Evolutionary conservation across 2,329 filamentous ascomycete species (phyloP).

Genomic region (Claviceps africana): DNA sequence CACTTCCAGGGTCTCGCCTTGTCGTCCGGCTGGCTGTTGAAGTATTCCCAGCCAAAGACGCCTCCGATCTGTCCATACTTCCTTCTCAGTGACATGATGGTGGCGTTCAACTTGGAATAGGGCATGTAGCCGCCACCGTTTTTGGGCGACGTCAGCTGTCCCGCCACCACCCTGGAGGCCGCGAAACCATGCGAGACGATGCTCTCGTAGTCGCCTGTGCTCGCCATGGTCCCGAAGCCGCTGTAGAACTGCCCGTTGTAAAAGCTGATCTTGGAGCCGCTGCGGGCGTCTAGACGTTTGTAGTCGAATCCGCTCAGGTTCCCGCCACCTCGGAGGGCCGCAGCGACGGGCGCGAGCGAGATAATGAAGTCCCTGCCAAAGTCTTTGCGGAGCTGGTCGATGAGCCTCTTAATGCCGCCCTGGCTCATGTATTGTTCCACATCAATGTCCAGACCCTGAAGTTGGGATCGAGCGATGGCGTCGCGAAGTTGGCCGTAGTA

Average conservation of each 20-base stretch:
- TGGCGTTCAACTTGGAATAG: conserved; percentile 28
- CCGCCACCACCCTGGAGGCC: conserved; percentile 57
- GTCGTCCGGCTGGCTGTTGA: conserved; percentile 45
- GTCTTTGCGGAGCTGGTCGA: conserved; percentile 51
- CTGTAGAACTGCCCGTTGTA: conserved; percentile 87
- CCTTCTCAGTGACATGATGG: conserved; percentile 24
- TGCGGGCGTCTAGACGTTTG: conserved; percentile 48
- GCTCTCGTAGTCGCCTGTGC: conserved; percentile 27
- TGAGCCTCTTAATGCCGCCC: conserved; percentile 46
- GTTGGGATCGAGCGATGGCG: conserved; percentile 42
- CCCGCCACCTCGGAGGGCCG: conserved; percentile 40
- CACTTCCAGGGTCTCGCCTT: conserved; percentile 55
- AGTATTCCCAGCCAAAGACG: conserved; percentile 88
- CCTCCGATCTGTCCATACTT: conserved; percentile 60
- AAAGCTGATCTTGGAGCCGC: conserved; percentile 54
- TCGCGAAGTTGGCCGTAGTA: conserved; percentile 30
- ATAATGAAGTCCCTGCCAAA: conserved; percentile 58
- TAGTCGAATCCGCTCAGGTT: conserved; percentile 73
- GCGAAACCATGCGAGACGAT: conserved; percentile 50
- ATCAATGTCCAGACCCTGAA: conserved; percentile 61
- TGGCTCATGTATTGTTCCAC: conserved; percentile 64
- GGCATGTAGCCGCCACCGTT: conserved; percentile 44
- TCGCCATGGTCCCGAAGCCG: conserved; percentile 52
- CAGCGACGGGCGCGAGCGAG: conserved; percentile 66
- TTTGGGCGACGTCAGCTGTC: conserved; percentile 58